These are phyloP conservation scores for Thielaviopsis populi DNA, from an alignment of 2,329 filamentous ascomycete species.

Conservation along the genomic window DNA sequence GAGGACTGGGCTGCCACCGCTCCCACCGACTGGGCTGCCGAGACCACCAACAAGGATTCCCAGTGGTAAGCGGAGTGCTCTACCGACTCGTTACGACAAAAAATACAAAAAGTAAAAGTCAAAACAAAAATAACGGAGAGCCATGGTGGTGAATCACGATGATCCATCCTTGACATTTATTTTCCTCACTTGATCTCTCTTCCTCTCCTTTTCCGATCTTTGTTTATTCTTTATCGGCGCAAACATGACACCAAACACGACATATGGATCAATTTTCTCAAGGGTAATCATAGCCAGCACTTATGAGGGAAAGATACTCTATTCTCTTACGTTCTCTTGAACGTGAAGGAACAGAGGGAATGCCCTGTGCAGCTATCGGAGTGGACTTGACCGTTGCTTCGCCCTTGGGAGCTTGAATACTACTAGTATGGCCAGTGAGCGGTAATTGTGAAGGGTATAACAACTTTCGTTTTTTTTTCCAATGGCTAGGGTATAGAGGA, in stretches of 20 bases:
- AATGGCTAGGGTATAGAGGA: neutral
- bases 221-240: conserved; percentile 11
- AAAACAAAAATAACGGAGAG: conserved; percentile 18
- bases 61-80: conserved; percentile 32
- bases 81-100: conserved; percentile 15
- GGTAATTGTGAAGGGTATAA: neutral
- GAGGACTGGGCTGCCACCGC: conserved; percentile 54
- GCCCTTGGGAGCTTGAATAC: conserved; percentile 23
- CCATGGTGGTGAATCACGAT: conserved; percentile 15
- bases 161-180: conserved; percentile 13
- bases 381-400: conserved; percentile 82
- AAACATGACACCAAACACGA: conserved; percentile 12
- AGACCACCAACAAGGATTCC: conserved; percentile 38
- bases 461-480: conserved; percentile 7
- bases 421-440: neutral
- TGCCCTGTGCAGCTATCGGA: conserved; percentile 85
- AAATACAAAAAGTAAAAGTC: conserved; percentile 18
- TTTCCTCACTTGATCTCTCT: conserved; percentile 8
- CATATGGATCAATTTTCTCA: conserved; percentile 21
- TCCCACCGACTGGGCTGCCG: conserved; percentile 54
- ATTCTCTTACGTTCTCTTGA: conserved; percentile 21
- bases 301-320: conserved; percentile 99
- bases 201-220: conserved; percentile 5
- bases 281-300: conserved; percentile 50
- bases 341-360: conserved; percentile 53